A percentile compares a stretch with the other conserved stretches of the same genome.
phyloP scores from a whole-genome alignment of 345 rosid genomes.

The Gynandropsis gynandra region DNA sequence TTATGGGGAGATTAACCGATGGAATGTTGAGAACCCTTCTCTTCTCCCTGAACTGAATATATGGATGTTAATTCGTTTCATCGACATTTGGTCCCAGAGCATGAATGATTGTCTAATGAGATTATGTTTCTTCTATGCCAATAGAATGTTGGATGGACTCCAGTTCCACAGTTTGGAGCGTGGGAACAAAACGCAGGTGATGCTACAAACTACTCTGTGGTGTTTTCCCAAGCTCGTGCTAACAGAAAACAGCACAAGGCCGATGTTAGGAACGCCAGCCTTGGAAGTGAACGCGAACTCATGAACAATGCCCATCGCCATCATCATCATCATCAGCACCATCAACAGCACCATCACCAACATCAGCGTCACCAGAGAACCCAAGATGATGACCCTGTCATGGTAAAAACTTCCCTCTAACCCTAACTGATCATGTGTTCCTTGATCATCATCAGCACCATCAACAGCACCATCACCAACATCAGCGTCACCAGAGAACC shows the following conservation, averaged over 20 bases:
- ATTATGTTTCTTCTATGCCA: conserved; percentile 4
- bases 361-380: conserved; percentile 21
- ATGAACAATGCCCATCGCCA: conserved; percentile 22
- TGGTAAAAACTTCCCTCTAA: conserved; percentile 31
- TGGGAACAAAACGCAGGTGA: conserved; percentile 53
- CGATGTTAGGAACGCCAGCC: conserved; percentile 35
- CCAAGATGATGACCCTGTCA: conserved; percentile 40
- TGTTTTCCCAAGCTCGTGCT: conserved; percentile 59
- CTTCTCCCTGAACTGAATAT: not conserved
- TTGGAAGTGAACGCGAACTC: conserved; percentile 47
- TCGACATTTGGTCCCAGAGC: not conserved
- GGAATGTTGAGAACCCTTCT: conserved; percentile 11
- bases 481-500: conserved; percentile 17
- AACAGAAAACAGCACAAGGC: conserved; percentile 56
- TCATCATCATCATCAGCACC: conserved; percentile 4
- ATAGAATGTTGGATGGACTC: conserved; percentile 39
- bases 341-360: conserved; percentile 16
- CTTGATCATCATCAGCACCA: not conserved
- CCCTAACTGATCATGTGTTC: too few relatives aligned
- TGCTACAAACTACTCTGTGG: conserved; percentile 52
- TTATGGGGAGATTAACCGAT: conserved; percentile 27
- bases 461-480: conserved; percentile 20
- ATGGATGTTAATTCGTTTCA: too few relatives aligned
- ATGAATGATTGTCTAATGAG: not conserved
- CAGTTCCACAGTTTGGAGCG: conserved; percentile 77